Evolutionary conservation across 139 green algal genomes (phyloP), one percentile per base, ranked within the genome.

Genomic region (Chlorella vulgaris): DNA sequence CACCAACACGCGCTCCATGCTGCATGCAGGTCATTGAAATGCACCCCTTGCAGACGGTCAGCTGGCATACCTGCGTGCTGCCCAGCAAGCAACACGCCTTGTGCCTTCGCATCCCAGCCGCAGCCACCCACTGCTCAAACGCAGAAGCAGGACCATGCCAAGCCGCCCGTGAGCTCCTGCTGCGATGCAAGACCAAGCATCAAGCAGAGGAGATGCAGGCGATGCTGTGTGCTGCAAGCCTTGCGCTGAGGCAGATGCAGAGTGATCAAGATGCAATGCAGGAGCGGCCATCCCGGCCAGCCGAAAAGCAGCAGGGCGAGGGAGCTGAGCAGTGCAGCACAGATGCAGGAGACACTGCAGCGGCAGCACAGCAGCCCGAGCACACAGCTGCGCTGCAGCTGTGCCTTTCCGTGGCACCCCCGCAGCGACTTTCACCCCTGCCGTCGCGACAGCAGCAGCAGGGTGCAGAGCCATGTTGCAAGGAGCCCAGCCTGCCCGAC

Each of bases 1-100:
- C n/a, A 75, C 4, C 33, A 10, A 42, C 24, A 10, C 51, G 26
- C 47, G 26, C 53, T 26, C 15, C 33, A 26, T 39, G 60, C 26
- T 31, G 3, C 26, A 5, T 60, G 75, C 66, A 80, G 68, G 22
- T 69, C 8, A 18, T 87, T n/a, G 76, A 84, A 28, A 19, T 10
- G 10, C 66, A 84, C 21, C 35, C 33, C 22, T 26, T 87, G 13
- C 15, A 62, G 1, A 5, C 51, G 1, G 50, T 80, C n/a, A 62
- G 38, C 31, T 87, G 67, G 76, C 42, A 47, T 21, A 28, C 66
- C 7, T 84, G 76, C 58, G 61, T 79, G 1, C 58, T 87, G 28
- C 70, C 73, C 28, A 61, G 29, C 15, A 63, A 62, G 6, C 50
- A 87, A 33, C 80, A 81, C 35, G 76, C 39, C 19, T 29, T 87